A percentile compares a stretch with the other conserved stretches of the same genome.
phyloP scores from a whole-genome alignment of 495 filamentous ascomycete species.

The Annulohypoxylon bovei region DNA sequence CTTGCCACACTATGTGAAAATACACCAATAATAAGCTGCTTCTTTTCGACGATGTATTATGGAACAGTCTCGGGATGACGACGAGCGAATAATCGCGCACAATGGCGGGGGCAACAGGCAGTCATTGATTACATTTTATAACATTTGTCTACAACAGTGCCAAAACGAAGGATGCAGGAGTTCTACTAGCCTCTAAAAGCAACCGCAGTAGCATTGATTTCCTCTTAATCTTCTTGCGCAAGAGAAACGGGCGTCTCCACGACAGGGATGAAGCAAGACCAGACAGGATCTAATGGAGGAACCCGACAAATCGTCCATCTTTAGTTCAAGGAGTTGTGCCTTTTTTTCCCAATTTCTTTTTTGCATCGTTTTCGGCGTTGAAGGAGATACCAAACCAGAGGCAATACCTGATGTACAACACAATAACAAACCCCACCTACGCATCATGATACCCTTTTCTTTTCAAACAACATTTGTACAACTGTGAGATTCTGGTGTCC shows the following conservation, averaged over 20 bases:
- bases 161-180: neutral
- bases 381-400: conserved; percentile 28
- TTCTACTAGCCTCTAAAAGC: conserved; percentile 17
- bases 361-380: conserved; percentile 17
- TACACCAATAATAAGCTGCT: conserved; percentile 23
- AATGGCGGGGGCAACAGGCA: conserved; percentile 19
- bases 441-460: conserved; percentile 14
- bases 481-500: conserved; percentile 3
- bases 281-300: conserved; percentile 4
- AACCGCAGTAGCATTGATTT: conserved; percentile 13
- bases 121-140: conserved; percentile 33
- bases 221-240: conserved; percentile 1
- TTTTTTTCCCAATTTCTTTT: neutral
- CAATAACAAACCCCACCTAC: neutral
- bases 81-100: conserved; percentile 23
- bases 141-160: conserved; percentile 23
- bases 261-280: neutral
- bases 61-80: conserved; percentile 18
- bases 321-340: conserved; percentile 26
- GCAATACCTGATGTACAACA: conserved; percentile 23
- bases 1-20: conserved; percentile 26
- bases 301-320: neutral
- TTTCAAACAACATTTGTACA: neutral
- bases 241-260: neutral
- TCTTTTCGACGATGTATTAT: conserved; percentile 45